These are phyloP conservation scores for Neurospora sp. DNA, from an alignment of 495 filamentous ascomycete genomes.

Conservation along the genomic window DNA sequence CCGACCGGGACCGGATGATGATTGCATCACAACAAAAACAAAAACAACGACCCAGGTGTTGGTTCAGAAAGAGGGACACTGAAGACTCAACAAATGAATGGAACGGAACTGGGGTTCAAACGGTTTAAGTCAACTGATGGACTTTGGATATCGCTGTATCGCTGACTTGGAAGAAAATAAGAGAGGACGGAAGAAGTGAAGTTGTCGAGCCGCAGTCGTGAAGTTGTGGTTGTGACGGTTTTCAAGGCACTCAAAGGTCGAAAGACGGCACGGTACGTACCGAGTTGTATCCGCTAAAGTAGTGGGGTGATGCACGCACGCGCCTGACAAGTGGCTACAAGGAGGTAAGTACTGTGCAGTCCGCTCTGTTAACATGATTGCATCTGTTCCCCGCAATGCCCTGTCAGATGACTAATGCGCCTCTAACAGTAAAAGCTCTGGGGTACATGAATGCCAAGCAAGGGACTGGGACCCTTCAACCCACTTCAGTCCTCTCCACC, in stretches of 20 bases:
- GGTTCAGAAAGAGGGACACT: neutral
- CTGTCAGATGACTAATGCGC: neutral
- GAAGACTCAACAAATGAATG: no score
- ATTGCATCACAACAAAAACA: neutral
- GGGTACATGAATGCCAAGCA: neutral
- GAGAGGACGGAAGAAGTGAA: neutral
- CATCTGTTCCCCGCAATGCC: neutral
- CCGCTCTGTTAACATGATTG: neutral
- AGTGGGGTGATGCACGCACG: neutral
- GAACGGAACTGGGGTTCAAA: neutral
- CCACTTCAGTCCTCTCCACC: neutral
- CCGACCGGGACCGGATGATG: neutral
- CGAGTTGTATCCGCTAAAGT: no score
- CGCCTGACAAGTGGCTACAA: neutral
- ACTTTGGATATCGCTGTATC: neutral
- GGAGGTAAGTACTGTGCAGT: neutral
- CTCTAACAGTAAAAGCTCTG: neutral
- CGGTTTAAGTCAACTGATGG: neutral
- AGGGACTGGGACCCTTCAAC: neutral
- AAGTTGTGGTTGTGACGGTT: neutral
- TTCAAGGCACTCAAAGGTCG: neutral
- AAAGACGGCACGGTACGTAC: neutral
- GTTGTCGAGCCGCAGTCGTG: neutral
- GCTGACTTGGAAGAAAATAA: neutral
- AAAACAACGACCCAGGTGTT: neutral